Percentiles rank a stretch among this genome's conserved stretches.
Evolutionary conservation across 2,329 filamentous ascomycete genomes (phyloP).

Genomic region (Aspergillus sp.): DNA sequence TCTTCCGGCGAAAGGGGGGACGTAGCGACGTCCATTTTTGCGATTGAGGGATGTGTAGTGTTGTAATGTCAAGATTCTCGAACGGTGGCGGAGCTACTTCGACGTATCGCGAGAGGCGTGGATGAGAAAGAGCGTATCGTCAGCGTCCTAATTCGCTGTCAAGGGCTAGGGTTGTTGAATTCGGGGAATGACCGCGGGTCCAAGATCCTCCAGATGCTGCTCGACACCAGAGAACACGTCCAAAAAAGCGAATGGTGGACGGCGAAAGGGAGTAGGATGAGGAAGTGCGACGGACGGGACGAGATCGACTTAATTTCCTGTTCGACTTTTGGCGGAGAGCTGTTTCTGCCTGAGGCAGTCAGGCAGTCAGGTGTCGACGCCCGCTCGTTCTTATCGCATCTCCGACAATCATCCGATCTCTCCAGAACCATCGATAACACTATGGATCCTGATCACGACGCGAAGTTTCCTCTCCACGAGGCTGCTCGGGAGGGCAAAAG

Average conservation of each 20-base stretch:
- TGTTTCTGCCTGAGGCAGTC: conserved; percentile 21
- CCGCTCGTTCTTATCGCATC: conserved; percentile 26
- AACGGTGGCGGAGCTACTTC: not conserved
- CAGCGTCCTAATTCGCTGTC: conserved; percentile 14
- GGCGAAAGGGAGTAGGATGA: not conserved
- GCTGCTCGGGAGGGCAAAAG: conserved; percentile 82
- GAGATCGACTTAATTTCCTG: conserved; percentile 3
- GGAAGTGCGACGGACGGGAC: conserved; percentile 1
- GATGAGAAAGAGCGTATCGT: conserved; percentile 10
- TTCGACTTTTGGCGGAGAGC: conserved; percentile 17
- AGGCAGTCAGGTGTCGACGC: conserved; percentile 17
- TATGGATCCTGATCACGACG: conserved; percentile 46
- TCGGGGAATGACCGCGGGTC: not conserved
- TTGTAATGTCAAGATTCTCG: not conserved
- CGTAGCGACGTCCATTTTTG: conserved; percentile 31
- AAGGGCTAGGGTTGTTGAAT: not conserved
- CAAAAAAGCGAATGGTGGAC: conserved; percentile 7
- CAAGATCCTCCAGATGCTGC: not conserved
- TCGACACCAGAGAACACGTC: not conserved
- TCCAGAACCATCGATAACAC: conserved; percentile 13
- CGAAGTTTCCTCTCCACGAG: conserved; percentile 81
- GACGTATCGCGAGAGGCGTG: not conserved
- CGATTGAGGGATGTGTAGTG: not conserved
- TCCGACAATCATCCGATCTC: conserved; percentile 2
- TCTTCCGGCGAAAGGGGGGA: conserved; percentile 32